phyloP scores from a whole-genome alignment of 2,329 filamentous ascomycete genomes.

The Fusarium armeniacum region DNA sequence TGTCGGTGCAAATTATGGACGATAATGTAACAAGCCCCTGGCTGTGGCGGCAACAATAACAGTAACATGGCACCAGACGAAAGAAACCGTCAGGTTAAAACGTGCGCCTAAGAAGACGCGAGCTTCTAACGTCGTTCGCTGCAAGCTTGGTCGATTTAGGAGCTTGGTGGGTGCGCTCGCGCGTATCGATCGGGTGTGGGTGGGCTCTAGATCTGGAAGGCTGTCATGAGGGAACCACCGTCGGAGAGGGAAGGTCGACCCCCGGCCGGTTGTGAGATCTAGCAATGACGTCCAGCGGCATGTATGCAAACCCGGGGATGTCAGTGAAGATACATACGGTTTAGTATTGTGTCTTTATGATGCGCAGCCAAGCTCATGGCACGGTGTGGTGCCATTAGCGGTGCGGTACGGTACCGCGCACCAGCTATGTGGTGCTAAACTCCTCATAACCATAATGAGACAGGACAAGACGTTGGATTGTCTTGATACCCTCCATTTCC shows the following conservation, averaged over 20 bases:
- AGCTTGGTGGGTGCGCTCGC: constrained; percentile 30
- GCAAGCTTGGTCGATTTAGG: constrained; percentile 36
- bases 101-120: constrained; percentile 23
- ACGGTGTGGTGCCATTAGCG: constrained; percentile 36
- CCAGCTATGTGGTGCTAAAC: constrained; percentile 40
- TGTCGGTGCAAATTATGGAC: constrained; percentile 31
- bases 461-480: constrained; percentile 37
- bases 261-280: constrained; percentile 42
- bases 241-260: constrained; percentile 37
- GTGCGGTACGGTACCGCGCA: constrained; percentile 32
- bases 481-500: constrained; percentile 46
- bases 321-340: constrained; percentile 21
- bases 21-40: constrained; percentile 25
- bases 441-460: constrained; percentile 39
- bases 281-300: constrained; percentile 39
- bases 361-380: constrained; percentile 25
- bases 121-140: constrained; percentile 31
- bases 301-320: constrained; percentile 31
- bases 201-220: constrained; percentile 43
- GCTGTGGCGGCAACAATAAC: constrained; percentile 17
- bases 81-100: constrained; percentile 1
- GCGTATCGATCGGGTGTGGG: constrained; percentile 44
- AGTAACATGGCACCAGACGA: constrained; percentile 27
- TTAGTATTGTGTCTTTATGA: constrained; percentile 12
- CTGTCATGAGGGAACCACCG: constrained; percentile 44